Evolutionary conservation across 139 green algal genomes (phyloP), one percentile per base, ranked within the genome.

Genomic region (Raphidocelis subcapitata): DNA sequence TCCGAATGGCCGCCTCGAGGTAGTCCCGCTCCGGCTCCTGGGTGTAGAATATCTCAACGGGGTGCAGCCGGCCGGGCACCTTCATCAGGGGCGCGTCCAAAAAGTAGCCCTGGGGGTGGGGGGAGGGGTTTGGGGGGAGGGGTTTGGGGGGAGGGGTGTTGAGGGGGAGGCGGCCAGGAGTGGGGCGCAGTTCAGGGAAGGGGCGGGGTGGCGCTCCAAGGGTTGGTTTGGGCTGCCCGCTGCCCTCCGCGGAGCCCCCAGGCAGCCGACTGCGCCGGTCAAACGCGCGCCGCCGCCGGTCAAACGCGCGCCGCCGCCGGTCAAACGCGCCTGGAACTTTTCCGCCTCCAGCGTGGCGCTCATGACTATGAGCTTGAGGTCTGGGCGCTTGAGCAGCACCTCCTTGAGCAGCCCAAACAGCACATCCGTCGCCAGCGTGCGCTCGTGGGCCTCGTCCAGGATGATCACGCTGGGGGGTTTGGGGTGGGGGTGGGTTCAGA

Each of bases 361-460:
- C 96, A 99, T 99, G n/a, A 99, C 96, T 75, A 99, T 94, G 61
- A 98, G 81, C 89, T 99, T 99, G 35, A 99, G 85, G 82, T 98
- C 92, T 0, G 79, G 35, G 0, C 96, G 90, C 76, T 94, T 79
- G 74, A 90, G 88, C 52, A 98, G 82, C 41, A 97, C 80, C 73
- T 89, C 90, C 78, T 99, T 99, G 29, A 99, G 83, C 65, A 99
- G 89, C 49, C 95, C 96, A 83, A 99, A 99, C 47, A 99, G 88
- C 28, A 99, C 94, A 67, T 99, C 96, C 0, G 95, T 99, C 63
- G 97, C 88, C 62, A 99, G 92, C 44, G 94, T 98, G 71, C 96
- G 89, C 87, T 99, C 96, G 81, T 99, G 96, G n/a, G 95, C 96
- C 81, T 99, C 96, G 77, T 99, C 96, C 46, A 99, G 82, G 35